Evolutionary conservation across 2,329 filamentous ascomycete genomes (phyloP).

Genomic region (Ploettnerulaceae sp.): DNA sequence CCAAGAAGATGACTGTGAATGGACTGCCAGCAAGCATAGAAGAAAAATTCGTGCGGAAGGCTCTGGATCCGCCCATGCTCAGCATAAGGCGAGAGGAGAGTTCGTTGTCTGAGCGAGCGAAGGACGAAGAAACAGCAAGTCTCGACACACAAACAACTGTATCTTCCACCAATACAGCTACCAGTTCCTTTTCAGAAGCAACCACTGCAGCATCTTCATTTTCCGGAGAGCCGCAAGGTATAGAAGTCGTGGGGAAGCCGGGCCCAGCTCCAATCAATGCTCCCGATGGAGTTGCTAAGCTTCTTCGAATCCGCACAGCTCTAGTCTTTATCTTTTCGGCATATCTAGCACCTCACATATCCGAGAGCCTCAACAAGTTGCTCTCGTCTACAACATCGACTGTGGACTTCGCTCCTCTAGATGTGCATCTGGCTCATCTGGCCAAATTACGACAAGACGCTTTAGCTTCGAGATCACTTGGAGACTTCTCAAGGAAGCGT

Average conservation of each 20-base stretch:
- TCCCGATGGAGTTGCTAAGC: conserved; percentile 36
- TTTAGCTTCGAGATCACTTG: conserved; percentile 59
- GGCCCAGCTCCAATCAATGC: conserved; percentile 23
- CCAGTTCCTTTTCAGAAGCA: conserved; percentile 36
- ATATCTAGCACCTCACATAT: conserved; percentile 41
- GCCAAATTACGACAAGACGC: conserved; percentile 67
- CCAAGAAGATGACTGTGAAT: conserved; percentile 57
- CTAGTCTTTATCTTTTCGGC: conserved; percentile 46
- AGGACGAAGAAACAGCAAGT: conserved; percentile 33
- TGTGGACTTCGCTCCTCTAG: conserved; percentile 65
- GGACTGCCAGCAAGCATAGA: conserved; percentile 78
- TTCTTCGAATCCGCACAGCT: conserved; percentile 45
- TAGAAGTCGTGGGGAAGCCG: conserved; percentile 14
- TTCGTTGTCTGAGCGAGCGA: conserved; percentile 28
- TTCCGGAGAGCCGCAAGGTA: conserved; percentile 23
- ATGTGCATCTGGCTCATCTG: conserved; percentile 63
- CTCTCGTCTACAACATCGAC: conserved; percentile 34
- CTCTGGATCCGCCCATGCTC: conserved; percentile 71
- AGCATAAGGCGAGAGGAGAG: conserved; percentile 57
- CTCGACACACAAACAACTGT: conserved; percentile 32
- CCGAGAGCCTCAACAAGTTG: conserved; percentile 36
- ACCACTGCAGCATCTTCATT: conserved; percentile 37
- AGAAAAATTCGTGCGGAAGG: conserved; percentile 72
- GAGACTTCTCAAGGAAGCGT: conserved; percentile 68
- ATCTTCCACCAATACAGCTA: conserved; percentile 32